A percentile compares a stretch with the other conserved stretches of the same genome.
Conservation (phyloP, 345 rosid species). For the Salix exigua region DNA sequence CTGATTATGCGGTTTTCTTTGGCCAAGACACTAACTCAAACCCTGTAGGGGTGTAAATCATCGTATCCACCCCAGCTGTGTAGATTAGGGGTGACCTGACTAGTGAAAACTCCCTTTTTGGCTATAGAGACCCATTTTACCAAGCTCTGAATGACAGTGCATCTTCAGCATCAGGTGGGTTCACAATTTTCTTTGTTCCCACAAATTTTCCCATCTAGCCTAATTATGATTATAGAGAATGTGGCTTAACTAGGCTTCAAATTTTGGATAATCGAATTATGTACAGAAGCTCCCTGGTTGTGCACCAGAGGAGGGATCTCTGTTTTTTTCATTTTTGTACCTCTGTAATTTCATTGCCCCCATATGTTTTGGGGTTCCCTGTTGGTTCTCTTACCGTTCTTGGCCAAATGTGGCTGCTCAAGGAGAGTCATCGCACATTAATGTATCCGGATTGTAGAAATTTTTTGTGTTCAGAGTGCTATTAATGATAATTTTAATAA, state of each 20-base stretch:
- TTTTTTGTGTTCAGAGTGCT: constrained; percentile 15
- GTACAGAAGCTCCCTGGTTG: constrained; percentile 28
- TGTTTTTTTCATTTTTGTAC: constrained; percentile 37
- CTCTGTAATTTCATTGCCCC: constrained; percentile 9
- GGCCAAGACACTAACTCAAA: constrained; percentile 36
- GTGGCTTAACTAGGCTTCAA: constrained; percentile 33
- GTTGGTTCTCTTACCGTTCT: constrained; percentile 10
- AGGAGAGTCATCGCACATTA: constrained; percentile 8
- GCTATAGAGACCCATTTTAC: constrained; percentile 31
- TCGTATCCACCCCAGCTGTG: constrained; percentile 31
- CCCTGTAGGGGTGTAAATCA: constrained; percentile 22
- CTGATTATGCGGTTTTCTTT: constrained; percentile 27
- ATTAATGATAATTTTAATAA: not conserved
- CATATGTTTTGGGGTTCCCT: constrained; percentile 12
- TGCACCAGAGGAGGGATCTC: constrained; percentile 20
- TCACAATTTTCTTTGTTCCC: constrained; percentile 19
- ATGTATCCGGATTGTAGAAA: constrained; percentile 21
- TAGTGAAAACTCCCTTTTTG: constrained; percentile 22
- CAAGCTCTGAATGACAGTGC: constrained; percentile 29
- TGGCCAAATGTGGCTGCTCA: constrained; percentile 19
- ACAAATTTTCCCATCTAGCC: constrained; percentile 16
- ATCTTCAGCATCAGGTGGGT: constrained; percentile 27
- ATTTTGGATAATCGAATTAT: constrained; percentile 35
- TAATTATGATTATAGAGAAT: constrained; percentile 30
- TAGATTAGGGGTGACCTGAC: constrained; percentile 42